These are phyloP conservation scores for Priceomyces fermenticarens DNA, from an alignment of 805 yeast species.

Conservation along the genomic window DNA sequence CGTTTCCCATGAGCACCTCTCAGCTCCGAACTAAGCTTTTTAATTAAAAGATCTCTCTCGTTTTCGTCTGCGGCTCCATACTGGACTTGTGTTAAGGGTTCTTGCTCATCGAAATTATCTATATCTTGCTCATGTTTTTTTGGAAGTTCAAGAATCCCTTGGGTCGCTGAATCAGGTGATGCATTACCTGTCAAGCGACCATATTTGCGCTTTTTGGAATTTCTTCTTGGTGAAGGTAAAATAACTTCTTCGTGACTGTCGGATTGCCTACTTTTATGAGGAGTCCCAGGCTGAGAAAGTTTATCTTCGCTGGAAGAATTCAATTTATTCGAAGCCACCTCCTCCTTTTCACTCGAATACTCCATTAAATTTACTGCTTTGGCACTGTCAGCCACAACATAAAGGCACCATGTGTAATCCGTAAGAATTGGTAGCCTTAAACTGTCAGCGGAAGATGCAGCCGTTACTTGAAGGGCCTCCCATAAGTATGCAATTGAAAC, in stretches of 20 bases:
- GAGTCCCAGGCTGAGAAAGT: neutral
- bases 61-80: slow-evolving; percentile 21
- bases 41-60: slow-evolving; percentile 8
- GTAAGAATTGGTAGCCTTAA: slow-evolving; percentile 37
- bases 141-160: slow-evolving; percentile 7
- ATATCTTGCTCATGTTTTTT: slow-evolving; percentile 11
- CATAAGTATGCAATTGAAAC: slow-evolving; percentile 53
- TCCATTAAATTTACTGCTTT: neutral
- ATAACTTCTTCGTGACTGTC: slow-evolving; percentile 21
- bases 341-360: no score
- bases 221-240: slow-evolving; percentile 55
- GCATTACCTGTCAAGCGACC: slow-evolving; percentile 38
- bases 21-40: slow-evolving; percentile 3
- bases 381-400: slow-evolving; percentile 36
- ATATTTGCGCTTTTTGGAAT: slow-evolving; percentile 39
- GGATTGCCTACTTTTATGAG: slow-evolving; percentile 2
- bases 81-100: slow-evolving; percentile 18
- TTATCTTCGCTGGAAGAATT: no score
- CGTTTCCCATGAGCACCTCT: neutral
- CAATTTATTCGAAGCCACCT: no score
- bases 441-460: slow-evolving; percentile 18
- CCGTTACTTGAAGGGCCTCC: slow-evolving; percentile 42
- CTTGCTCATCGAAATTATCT: slow-evolving; percentile 16
- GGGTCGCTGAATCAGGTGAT: slow-evolving; percentile 9
- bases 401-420: slow-evolving; percentile 54